phyloP scores from a whole-genome alignment of 768 basidiomycete genomes.

The Rhodotorula diobovata region DNA sequence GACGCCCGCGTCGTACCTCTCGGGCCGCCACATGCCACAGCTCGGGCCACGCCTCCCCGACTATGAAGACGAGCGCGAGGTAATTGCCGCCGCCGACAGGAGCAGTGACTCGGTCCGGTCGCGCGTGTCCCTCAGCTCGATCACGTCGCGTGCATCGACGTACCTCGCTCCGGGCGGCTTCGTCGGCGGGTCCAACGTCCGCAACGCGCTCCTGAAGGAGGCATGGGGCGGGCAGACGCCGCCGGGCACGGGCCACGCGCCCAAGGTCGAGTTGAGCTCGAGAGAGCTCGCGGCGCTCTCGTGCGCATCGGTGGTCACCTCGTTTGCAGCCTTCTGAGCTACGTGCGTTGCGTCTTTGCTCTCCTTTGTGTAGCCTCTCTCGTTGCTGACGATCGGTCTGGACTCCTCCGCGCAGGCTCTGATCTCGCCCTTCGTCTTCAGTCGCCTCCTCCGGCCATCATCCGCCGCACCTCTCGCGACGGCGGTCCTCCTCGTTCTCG shows the following conservation, averaged over 20 bases:
- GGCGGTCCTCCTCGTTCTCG: constrained; percentile 25
- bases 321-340: constrained; percentile 3
- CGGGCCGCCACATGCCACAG: neutral
- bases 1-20: neutral
- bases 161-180: constrained; percentile 15
- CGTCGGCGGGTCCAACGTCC: constrained; percentile 12
- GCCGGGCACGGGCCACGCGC: constrained; percentile 18
- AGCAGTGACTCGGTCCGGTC: neutral
- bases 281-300: constrained; percentile 23
- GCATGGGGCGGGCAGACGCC: constrained; percentile 9
- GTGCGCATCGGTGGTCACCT: constrained; percentile 34
- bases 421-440: constrained; percentile 20
- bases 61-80: neutral
- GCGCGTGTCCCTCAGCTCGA: constrained; percentile 11
- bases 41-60: neutral
- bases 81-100: neutral
- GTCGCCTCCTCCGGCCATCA: constrained; percentile 1
- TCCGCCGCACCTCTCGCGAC: neutral
- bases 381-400: too few species aligned
- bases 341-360: constrained; percentile 10
- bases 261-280: constrained; percentile 21
- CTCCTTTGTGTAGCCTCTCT: too few species aligned
- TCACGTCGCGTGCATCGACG: constrained; percentile 22
- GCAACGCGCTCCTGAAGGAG: constrained; percentile 15
- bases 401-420: constrained; percentile 17